Conservation (phyloP, 1,139 yeast genomes). For the Hansenula lynferdii region DNA sequence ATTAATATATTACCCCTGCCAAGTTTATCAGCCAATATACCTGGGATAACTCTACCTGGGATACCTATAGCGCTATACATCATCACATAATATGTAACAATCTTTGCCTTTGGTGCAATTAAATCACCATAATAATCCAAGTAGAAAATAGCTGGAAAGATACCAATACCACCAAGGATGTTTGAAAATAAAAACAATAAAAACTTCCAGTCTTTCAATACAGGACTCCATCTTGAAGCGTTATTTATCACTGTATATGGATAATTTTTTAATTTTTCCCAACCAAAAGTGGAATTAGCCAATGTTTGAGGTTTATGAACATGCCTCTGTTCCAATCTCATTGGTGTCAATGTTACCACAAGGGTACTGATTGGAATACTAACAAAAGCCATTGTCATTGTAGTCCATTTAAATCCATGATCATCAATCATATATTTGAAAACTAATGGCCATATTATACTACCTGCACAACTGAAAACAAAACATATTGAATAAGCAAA, state of each 20-base stretch:
- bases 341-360: slow-evolving; percentile 13
- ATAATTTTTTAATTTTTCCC: slow-evolving; percentile 7
- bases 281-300: slow-evolving; percentile 13
- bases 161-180: slow-evolving; percentile 17
- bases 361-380: slow-evolving; percentile 14
- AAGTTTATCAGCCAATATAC: slow-evolving; percentile 14
- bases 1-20: slow-evolving; percentile 15
- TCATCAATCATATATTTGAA: slow-evolving; percentile 14
- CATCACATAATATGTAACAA: slow-evolving; percentile 14
- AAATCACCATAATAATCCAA: slow-evolving; percentile 17
- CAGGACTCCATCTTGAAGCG: no score
- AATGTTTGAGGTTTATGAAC: slow-evolving; percentile 10
- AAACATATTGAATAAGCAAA: background rate
- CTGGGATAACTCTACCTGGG: slow-evolving; percentile 20
- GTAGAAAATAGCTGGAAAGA: slow-evolving; percentile 20
- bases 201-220: slow-evolving; percentile 8
- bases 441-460: slow-evolving; percentile 18
- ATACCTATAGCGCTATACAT: slow-evolving; percentile 17
- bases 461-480: slow-evolving; percentile 8
- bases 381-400: slow-evolving; percentile 15
- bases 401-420: slow-evolving; percentile 16
- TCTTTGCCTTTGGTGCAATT: slow-evolving; percentile 9
- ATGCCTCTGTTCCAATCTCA: slow-evolving; percentile 7
- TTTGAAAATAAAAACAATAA: slow-evolving; percentile 10
- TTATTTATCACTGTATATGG: no score